Conservation (phyloP, 2,329 filamentous ascomycete genomes). For the Scleromitrula shiraiana region DNA sequence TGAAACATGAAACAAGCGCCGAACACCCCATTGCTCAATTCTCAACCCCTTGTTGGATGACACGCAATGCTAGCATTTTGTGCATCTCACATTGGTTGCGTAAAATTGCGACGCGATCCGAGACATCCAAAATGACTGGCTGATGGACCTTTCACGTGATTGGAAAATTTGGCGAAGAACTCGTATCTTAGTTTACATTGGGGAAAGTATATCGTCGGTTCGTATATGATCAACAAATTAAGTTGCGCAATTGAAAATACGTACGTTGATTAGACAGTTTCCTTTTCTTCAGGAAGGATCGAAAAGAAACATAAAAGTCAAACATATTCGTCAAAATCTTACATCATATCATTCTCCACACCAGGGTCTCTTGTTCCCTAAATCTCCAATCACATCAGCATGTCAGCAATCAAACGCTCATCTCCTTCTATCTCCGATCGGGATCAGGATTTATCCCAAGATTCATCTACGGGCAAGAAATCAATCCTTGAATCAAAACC, state of each 20-base stretch:
- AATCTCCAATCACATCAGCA: neutral
- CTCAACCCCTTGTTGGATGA: too few species aligned
- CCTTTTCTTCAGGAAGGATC: too few species aligned
- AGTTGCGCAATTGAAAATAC: neutral
- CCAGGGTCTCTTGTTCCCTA: too few species aligned
- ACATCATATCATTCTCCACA: neutral
- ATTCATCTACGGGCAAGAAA: neutral
- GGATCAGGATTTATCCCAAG: too few species aligned
- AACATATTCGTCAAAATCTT: too few species aligned
- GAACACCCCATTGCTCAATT: neutral
- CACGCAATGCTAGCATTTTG: too few species aligned
- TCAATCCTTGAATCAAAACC: slow-evolving; percentile 2
- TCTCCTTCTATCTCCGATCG: neutral
- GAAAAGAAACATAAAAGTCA: too few species aligned
- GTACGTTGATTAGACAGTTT: too few species aligned
- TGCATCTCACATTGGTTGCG: neutral
- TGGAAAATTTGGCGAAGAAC: slow-evolving; percentile 1
- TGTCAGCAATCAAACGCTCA: slow-evolving; percentile 1
- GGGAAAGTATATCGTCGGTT: neutral
- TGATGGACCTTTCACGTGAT: neutral
- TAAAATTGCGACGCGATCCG: neutral
- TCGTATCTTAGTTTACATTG: neutral
- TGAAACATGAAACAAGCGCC: slow-evolving; percentile 10
- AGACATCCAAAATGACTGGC: neutral
- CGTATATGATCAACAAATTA: neutral